These are phyloP conservation scores for Pseudogymnoascus sp. DNA, from an alignment of 2,329 filamentous ascomycete species.

Conservation along the genomic window DNA sequence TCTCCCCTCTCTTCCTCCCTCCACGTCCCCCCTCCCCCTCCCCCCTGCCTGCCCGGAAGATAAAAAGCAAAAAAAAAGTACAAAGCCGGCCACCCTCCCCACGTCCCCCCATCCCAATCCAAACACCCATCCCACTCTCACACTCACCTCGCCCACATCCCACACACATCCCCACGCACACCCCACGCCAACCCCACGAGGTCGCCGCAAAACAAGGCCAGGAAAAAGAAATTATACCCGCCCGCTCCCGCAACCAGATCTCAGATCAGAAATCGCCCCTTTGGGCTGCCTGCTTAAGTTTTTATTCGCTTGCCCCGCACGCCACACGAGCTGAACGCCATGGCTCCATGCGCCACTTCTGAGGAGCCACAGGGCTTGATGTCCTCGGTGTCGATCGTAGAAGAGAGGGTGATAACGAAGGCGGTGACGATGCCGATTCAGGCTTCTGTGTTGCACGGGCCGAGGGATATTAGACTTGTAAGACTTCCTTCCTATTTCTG, in stretches of 20 bases:
- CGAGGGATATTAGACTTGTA: conserved; percentile 49
- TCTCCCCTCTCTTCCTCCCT: background rate
- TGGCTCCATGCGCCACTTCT: conserved; percentile 7
- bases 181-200: conserved; percentile 2
- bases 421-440: conserved; percentile 28
- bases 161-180: conserved; percentile 1
- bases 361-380: conserved; percentile 22
- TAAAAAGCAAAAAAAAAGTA: conserved; percentile 5
- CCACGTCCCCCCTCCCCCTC: background rate
- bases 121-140: conserved; percentile 1
- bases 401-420: background rate
- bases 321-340: background rate
- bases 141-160: background rate
- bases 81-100: conserved; percentile 1
- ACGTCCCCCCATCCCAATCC: conserved; percentile 2
- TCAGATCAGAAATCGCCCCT: conserved; percentile 5
- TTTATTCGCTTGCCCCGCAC: background rate
- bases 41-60: background rate
- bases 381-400: conserved; percentile 28
- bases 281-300: background rate
- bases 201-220: conserved; percentile 1
- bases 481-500: conserved; percentile 12
- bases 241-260: background rate
- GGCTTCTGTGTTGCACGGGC: conserved; percentile 49
- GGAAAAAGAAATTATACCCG: conserved; percentile 7